These are phyloP conservation scores for Aspergillus pseudoglaucus DNA, from an alignment of 2,329 filamentous ascomycete species.

Conservation along the genomic window DNA sequence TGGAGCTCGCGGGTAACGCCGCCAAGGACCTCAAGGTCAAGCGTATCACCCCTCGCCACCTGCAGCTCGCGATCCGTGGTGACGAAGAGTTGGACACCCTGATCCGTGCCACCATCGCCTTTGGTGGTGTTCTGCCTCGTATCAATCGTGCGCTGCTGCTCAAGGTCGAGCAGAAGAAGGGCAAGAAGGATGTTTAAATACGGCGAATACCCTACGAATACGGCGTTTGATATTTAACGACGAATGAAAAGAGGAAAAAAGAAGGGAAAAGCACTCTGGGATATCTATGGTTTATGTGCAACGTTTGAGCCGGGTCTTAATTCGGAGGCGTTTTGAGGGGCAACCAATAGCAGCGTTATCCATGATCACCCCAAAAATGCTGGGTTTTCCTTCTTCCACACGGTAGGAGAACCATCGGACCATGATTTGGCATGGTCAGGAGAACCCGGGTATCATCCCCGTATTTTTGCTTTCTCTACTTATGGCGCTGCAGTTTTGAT, in stretches of 20 bases:
- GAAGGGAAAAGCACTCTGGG: slow-evolving; percentile 12
- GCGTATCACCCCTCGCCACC: slow-evolving; percentile 95
- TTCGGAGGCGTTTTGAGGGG: neutral
- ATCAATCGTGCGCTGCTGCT: slow-evolving; percentile 95
- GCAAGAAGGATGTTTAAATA: slow-evolving; percentile 43
- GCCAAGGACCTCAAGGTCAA: slow-evolving; percentile 99
- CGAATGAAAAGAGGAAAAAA: slow-evolving; percentile 14
- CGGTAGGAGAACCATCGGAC: neutral
- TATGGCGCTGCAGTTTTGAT: slow-evolving; percentile 17
- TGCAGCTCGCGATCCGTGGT: slow-evolving; percentile 95
- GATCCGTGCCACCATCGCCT: slow-evolving; percentile 95
- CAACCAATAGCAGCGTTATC: neutral
- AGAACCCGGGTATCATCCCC: slow-evolving; percentile 1
- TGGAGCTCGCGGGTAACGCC: slow-evolving; percentile 95
- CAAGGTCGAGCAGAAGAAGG: slow-evolving; percentile 98
- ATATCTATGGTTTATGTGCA: slow-evolving; percentile 7
- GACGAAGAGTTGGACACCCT: slow-evolving; percentile 97
- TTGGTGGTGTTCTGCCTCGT: slow-evolving; percentile 94
- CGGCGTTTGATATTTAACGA: slow-evolving; percentile 20
- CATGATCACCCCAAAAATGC: neutral
- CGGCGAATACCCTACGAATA: slow-evolving; percentile 17
- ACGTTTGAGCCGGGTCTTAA: slow-evolving; percentile 3
- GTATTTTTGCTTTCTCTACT: slow-evolving; percentile 6
- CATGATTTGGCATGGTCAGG: neutral
- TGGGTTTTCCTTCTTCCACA: neutral